phyloP scores from a whole-genome alignment of 2,329 filamentous ascomycete genomes.

The Diaporthe aspalathi region DNA sequence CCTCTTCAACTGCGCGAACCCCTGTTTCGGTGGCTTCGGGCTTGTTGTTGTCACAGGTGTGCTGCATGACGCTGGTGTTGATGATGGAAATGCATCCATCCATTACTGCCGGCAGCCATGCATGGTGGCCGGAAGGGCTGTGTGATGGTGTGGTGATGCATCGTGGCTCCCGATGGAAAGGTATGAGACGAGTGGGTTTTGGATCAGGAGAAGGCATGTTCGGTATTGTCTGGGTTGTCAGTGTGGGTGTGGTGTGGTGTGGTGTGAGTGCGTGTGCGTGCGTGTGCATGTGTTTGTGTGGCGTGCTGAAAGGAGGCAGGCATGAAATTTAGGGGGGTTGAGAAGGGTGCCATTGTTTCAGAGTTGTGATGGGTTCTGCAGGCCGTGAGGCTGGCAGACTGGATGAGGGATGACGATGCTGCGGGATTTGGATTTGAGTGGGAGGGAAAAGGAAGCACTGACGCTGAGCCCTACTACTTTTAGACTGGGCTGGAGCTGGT shows the following conservation, averaged over 20 bases:
- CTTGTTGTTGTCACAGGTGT: not conserved
- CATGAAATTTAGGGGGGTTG: conserved; percentile 36
- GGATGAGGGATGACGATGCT: not conserved
- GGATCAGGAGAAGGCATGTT: conserved; percentile 33
- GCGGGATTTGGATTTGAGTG: not conserved
- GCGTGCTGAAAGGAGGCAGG: conserved; percentile 29
- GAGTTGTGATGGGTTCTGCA: conserved; percentile 35
- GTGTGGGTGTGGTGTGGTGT: not conserved
- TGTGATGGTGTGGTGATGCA: not conserved
- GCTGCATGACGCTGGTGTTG: not conserved
- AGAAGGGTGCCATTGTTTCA: conserved; percentile 38
- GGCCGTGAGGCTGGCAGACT: not conserved
- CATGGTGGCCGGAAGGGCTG: not conserved
- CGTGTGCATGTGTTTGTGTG: not conserved
- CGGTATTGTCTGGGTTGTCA: conserved; percentile 25
- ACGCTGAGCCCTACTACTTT: conserved; percentile 25
- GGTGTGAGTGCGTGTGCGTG: too few species aligned
- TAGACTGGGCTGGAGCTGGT: conserved; percentile 8
- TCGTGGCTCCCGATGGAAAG: not conserved
- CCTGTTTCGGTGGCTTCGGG: not conserved
- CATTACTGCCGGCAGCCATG: not conserved
- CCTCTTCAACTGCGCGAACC: not conserved
- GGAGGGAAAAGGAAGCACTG: conserved; percentile 8
- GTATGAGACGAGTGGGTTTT: conserved; percentile 36
- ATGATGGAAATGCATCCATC: not conserved